Conservation (phyloP, 2,329 filamentous ascomycete species). For the Chrysoporthe cubensis region DNA sequence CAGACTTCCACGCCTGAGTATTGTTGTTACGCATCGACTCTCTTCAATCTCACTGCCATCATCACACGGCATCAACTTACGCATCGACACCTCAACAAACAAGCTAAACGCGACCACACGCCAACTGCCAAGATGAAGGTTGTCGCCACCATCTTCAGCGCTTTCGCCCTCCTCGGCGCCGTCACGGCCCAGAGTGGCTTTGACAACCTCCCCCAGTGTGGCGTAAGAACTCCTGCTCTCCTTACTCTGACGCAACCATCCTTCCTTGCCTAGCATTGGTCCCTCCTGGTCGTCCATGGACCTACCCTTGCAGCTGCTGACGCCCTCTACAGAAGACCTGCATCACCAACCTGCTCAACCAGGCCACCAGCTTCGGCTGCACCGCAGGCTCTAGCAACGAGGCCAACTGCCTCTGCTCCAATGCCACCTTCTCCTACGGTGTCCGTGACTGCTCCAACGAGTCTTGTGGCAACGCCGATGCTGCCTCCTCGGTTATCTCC, state of each 20-base stretch:
- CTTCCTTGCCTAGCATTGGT: constrained; percentile 9
- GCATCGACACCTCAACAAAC: background rate
- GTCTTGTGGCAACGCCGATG: constrained; percentile 42
- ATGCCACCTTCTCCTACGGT: constrained; percentile 52
- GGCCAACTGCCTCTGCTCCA: constrained; percentile 51
- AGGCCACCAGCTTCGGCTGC: constrained; percentile 53
- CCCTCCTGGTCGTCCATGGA: background rate
- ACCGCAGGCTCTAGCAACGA: constrained; percentile 36
- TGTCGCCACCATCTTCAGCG: constrained; percentile 43
- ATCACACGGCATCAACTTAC: constrained; percentile 24
- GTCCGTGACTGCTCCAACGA: constrained; percentile 55
- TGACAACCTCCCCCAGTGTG: constrained; percentile 52
- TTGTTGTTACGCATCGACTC: constrained; percentile 22
- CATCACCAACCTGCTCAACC: constrained; percentile 54
- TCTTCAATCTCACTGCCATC: constrained; percentile 20
- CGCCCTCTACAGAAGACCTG: constrained; percentile 47
- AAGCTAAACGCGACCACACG: background rate
- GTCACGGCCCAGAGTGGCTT: constrained; percentile 45
- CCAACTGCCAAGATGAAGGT: constrained; percentile 55
- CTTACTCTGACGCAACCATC: background rate
- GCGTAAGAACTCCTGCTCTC: constrained; percentile 48
- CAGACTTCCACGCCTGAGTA: constrained; percentile 20
- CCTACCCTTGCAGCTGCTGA: background rate
- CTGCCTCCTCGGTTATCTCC: constrained; percentile 43
- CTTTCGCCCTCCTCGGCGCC: constrained; percentile 46